Evolutionary conservation across 2,329 filamentous ascomycete species (phyloP).

Genomic region (Remersonia thermophila): DNA sequence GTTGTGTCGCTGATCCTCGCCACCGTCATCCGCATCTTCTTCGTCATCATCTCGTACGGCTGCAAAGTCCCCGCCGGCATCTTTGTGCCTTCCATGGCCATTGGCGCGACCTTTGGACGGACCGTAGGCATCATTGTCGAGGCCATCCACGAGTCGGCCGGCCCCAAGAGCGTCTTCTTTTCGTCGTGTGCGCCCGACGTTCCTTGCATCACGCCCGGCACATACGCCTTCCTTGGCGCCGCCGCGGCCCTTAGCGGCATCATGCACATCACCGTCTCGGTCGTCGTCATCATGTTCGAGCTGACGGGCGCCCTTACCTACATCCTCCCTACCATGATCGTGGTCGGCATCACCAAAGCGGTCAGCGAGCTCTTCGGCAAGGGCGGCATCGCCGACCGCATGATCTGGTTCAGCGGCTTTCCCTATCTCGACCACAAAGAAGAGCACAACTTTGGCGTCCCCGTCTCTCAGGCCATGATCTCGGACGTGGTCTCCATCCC

Average conservation of each 20-base stretch:
- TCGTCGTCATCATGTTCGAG: conserved; percentile 99
- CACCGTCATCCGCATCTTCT: conserved; percentile 64
- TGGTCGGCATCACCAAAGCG: conserved; percentile 91
- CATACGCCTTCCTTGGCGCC: conserved; percentile 90
- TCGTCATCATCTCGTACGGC: conserved; percentile 93
- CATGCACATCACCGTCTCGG: conserved; percentile 94
- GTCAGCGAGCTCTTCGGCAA: conserved; percentile 87
- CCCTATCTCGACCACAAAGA: conserved; percentile 96
- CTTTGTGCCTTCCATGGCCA: conserved; percentile 95
- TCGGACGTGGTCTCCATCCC: conserved; percentile 62
- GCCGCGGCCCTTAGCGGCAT: conserved; percentile 86
- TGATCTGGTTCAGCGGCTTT: conserved; percentile 98
- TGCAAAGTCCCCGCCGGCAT: conserved; percentile 97
- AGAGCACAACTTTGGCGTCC: conserved; percentile 90
- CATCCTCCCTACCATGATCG: conserved; percentile 97
- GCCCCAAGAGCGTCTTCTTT: conserved; percentile 76
- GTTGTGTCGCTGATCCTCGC: conserved; percentile 67
- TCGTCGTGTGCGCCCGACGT: conserved; percentile 79
- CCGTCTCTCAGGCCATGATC: conserved; percentile 85
- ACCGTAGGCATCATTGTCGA: conserved; percentile 93
- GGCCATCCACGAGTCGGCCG: conserved; percentile 62
- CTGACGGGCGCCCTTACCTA: conserved; percentile 94
- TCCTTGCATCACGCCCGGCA: conserved; percentile 92
- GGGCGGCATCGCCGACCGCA: conserved; percentile 90
- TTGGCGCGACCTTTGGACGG: conserved; percentile 86